phyloP scores from a whole-genome alignment of 176 grass and related monocot species.

The Dendrocalamus sinicus region DNA sequence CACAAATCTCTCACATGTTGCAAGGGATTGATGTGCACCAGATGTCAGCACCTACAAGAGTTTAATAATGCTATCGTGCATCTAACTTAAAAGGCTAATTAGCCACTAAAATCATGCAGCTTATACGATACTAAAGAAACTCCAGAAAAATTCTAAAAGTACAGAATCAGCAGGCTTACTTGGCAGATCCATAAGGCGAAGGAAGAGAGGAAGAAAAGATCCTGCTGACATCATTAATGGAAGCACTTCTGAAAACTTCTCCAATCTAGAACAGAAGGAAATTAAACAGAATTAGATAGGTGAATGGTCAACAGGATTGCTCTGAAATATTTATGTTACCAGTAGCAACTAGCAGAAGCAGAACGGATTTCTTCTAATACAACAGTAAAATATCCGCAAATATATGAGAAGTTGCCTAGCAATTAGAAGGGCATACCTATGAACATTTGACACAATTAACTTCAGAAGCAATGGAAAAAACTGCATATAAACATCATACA shows the following conservation, averaged over 20 bases:
- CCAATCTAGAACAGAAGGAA: too few species aligned
- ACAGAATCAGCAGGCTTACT: constrained; percentile 49
- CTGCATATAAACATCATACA: neutral
- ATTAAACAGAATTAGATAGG: too few species aligned
- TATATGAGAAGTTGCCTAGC: too few species aligned
- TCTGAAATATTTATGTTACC: too few species aligned
- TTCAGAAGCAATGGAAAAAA: too few species aligned
- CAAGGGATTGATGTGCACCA: neutral
- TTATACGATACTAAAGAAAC: neutral
- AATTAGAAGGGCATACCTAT: too few species aligned
- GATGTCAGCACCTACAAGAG: constrained; percentile 16
- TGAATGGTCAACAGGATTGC: too few species aligned
- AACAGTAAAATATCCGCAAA: too few species aligned
- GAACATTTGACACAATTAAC: too few species aligned
- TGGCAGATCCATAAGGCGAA: constrained; percentile 84
- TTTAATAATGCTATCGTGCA: neutral
- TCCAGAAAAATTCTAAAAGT: constrained; percentile 20
- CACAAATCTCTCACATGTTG: neutral
- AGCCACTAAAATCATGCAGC: neutral
- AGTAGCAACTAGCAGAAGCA: too few species aligned
- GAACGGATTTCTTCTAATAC: too few species aligned
- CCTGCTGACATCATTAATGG: constrained; percentile 29
- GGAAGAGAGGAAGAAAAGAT: constrained; percentile 98
- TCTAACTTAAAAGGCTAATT: constrained; percentile 27
- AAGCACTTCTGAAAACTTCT: too few species aligned